phyloP scores from a whole-genome alignment of 2,329 filamentous ascomycete genomes.

The Penicillium sp. region DNA sequence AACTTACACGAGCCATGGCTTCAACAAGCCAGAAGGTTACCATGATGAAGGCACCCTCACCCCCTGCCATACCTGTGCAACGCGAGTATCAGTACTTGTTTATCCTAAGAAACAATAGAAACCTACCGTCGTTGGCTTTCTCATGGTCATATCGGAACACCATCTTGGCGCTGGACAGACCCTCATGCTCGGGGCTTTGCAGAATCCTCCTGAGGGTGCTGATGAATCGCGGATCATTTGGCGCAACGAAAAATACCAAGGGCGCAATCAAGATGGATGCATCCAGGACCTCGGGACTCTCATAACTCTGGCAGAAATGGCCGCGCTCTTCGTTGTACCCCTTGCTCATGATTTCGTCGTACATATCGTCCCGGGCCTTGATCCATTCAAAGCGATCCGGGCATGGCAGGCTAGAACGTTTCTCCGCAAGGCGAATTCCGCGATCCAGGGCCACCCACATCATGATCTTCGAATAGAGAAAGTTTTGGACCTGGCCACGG shows the following conservation, averaged over 20 bases:
- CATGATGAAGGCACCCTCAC: slow-evolving; percentile 70
- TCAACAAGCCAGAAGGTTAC: slow-evolving; percentile 78
- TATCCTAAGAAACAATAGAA: background rate
- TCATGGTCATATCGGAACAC: slow-evolving; percentile 67
- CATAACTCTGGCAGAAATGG: slow-evolving; percentile 68
- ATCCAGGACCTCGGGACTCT: slow-evolving; percentile 60
- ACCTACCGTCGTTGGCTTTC: slow-evolving; percentile 58
- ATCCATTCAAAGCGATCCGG: slow-evolving; percentile 61
- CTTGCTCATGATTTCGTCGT: slow-evolving; percentile 69
- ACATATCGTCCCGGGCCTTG: slow-evolving; percentile 57
- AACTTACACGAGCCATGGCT: slow-evolving; percentile 60
- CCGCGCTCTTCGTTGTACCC: slow-evolving; percentile 63
- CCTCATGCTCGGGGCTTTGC: slow-evolving; percentile 63
- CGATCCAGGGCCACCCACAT: slow-evolving; percentile 74
- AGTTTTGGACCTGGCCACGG: slow-evolving; percentile 64
- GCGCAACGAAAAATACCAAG: slow-evolving; percentile 69
- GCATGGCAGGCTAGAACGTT: slow-evolving; percentile 61
- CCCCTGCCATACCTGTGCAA: slow-evolving; percentile 57
- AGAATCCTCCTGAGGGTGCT: slow-evolving; percentile 65
- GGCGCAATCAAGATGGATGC: slow-evolving; percentile 68
- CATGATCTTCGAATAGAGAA: slow-evolving; percentile 75
- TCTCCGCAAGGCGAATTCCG: slow-evolving; percentile 63
- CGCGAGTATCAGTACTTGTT: slow-evolving; percentile 11
- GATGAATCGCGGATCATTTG: slow-evolving; percentile 66
- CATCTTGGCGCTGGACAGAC: slow-evolving; percentile 63